Evolutionary conservation across 352 stramenopile genomes (phyloP).

Genomic region (Phytopythium aichiense): DNA sequence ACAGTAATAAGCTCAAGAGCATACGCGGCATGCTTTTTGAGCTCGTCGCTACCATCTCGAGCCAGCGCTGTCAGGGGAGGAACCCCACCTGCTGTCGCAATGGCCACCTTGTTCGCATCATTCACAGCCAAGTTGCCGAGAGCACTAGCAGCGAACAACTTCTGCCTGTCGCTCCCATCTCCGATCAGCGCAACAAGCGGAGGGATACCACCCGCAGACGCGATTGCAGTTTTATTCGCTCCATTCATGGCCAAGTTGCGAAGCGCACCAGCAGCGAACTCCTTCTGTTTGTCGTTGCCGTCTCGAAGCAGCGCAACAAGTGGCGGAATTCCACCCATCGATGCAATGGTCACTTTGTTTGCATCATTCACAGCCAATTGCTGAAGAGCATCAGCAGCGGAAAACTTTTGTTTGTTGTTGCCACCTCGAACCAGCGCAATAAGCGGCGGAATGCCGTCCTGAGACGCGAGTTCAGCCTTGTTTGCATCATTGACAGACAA

Average conservation of each 20-base stretch:
- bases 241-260: background rate
- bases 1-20: too few species aligned
- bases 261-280: background rate
- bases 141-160: background rate
- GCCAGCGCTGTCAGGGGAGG: background rate
- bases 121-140: too few species aligned
- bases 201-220: background rate
- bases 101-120: too few species aligned
- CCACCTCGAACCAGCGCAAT: conserved; percentile 5
- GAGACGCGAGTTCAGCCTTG: too few species aligned
- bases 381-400: conserved; percentile 1
- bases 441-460: too few species aligned
- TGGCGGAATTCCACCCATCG: background rate
- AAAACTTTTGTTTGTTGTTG: conserved; percentile 13
- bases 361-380: background rate
- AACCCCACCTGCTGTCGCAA: too few species aligned
- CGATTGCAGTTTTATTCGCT: background rate
- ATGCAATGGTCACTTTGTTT: conserved; percentile 13
- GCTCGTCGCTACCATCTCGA: conserved; percentile 9
- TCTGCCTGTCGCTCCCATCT: background rate
- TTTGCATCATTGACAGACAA: too few species aligned
- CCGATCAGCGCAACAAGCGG: background rate
- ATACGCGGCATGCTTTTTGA: background rate
- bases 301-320: background rate
- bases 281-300: background rate